phyloP scores from a whole-genome alignment of 805 yeast genomes.

The Starmerella roubikii region DNA sequence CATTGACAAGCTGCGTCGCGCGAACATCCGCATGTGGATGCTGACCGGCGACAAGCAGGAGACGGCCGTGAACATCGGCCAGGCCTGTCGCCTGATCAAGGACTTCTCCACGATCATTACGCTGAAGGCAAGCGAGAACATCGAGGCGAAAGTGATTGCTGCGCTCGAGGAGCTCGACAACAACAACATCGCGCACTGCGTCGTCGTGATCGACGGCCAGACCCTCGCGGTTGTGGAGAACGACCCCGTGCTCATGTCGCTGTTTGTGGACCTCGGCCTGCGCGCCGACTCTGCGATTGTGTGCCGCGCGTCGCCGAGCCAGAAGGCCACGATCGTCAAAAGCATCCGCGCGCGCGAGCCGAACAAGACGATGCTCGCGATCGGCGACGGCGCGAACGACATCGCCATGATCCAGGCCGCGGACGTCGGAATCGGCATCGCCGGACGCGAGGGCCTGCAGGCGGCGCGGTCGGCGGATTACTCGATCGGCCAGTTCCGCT shows the following conservation, averaged over 20 bases:
- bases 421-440: constrained; percentile 92
- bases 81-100: constrained; percentile 81
- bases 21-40: constrained; percentile 97
- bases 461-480: constrained; percentile 94
- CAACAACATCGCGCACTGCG: constrained; percentile 83
- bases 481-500: constrained; percentile 88
- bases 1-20: constrained; percentile 78
- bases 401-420: constrained; percentile 99
- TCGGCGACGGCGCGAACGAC: constrained; percentile 99
- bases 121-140: constrained; percentile 41
- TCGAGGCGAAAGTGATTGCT: constrained; percentile 57
- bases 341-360: constrained; percentile 60
- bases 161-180: constrained; percentile 59
- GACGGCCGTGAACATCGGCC: constrained; percentile 94
- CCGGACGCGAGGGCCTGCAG: constrained; percentile 93
- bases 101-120: constrained; percentile 83
- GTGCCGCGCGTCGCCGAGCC: constrained; percentile 95
- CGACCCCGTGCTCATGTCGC: constrained; percentile 56
- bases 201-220: constrained; percentile 87
- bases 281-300: constrained; percentile 82
- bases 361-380: constrained; percentile 72
- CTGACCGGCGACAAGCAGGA: constrained; percentile 95
- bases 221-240: constrained; percentile 61
- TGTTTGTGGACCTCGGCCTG: constrained; percentile 74
- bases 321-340: constrained; percentile 79